Evolutionary conservation across 345 rosid species (phyloP).

Genomic region (Pugionium dolabratum): DNA sequence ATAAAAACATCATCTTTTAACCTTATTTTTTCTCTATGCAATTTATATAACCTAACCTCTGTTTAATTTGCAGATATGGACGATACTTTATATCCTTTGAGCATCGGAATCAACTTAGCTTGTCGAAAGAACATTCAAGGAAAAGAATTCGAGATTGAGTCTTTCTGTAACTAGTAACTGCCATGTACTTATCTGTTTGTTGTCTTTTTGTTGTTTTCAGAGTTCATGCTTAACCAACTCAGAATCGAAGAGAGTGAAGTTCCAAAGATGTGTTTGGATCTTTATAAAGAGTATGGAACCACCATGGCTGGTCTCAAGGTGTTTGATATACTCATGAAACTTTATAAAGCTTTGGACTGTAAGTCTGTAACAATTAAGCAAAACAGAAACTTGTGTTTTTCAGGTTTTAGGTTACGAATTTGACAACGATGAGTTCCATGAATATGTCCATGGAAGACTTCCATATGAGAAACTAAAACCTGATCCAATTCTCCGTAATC

Average conservation of each 20-base stretch:
- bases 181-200: neutral
- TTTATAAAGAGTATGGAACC: conserved; percentile 88
- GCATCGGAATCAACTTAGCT: conserved; percentile 74
- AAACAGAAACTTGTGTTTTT: conserved; percentile 15
- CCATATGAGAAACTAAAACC: conserved; percentile 75
- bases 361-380: no score
- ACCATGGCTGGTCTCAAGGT: conserved; percentile 98
- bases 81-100: conserved; percentile 79
- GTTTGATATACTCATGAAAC: no score
- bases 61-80: conserved; percentile 62
- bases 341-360: no score
- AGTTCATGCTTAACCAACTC: conserved; percentile 69
- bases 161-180: neutral
- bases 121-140: conserved; percentile 88
- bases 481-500: conserved; percentile 69
- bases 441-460: conserved; percentile 74
- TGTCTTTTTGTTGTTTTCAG: conserved; percentile 40
- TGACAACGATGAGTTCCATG: conserved; percentile 84
- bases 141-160: conserved; percentile 33
- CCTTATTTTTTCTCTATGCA: conserved; percentile 1
- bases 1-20: neutral
- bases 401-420: conserved; percentile 87
- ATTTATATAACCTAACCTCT: neutral
- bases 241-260: conserved; percentile 77
- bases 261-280: conserved; percentile 81